Base-by-base conservation (phyloP, 202 grass and related monocot genomes). In the Musa balbisiana region DNA sequence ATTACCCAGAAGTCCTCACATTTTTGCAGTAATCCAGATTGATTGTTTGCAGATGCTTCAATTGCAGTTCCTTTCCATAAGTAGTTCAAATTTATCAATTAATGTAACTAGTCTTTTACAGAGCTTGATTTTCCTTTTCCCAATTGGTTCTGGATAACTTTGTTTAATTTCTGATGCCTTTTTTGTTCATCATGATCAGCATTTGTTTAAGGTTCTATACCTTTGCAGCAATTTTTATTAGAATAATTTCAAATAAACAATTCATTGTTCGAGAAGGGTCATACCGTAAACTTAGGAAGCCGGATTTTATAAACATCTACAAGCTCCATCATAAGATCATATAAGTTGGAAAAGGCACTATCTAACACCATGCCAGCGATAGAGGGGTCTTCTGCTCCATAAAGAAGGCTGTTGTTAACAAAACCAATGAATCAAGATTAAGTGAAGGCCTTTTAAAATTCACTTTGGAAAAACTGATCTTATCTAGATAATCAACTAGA, bases 301-400 rank as follows among this genome's bases (percentile, higher is more conserved):
- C 89, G 83, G 78, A 99, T 99, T 92, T 99, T 99, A 79, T 99
- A 99, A 82, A 99, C 91, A 88, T 94, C 95, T 64, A 92, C 95
- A 71, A 99, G 91, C 60, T 99, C 95, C 91, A 95, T 86, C 95
- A 99, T 99, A 49, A 99, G 82, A 71, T 95, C 95, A 88, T 89
- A 99, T 76, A 99, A 87, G 75, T 99, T 99, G 64, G 95, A 87
- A 82, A 99, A 99, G 73, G 91, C 87, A 87, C 95, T 99, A 76
- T 99, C 95, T 83, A 99, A 83, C 82, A 99, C 95, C 88, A 99
- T 87, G 67, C 95, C 91, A 55, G 95, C 89, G 80, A 99, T 99
- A 26, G 95, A 99, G 15, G 95, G 91, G 72, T 99, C 95, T 94
- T 99, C 95, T 67, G 95, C 95, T 92, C 95, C 95, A 76, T 99